phyloP scores from a whole-genome alignment of 257 asterid genomes.

The Pogostemon cablin region DNA sequence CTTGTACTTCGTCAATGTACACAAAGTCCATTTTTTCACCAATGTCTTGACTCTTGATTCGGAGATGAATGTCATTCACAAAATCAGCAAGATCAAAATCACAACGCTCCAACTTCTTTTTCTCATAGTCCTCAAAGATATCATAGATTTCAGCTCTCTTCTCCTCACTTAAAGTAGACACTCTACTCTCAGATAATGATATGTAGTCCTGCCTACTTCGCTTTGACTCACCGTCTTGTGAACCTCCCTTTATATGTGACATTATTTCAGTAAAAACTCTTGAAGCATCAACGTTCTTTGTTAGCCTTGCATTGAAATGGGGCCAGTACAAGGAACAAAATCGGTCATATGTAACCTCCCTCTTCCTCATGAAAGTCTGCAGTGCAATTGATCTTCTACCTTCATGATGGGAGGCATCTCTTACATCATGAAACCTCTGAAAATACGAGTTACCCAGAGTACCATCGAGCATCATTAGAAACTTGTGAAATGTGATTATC shows the following conservation, averaged over 20 bases:
- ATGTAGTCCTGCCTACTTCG: conserved; percentile 44
- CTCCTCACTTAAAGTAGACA: conserved; percentile 47
- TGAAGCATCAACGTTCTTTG: conserved; percentile 54
- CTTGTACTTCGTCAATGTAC: conserved; percentile 76
- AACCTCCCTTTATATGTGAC: conserved; percentile 69
- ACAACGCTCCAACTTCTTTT: conserved; percentile 51
- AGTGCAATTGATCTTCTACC: conserved; percentile 47
- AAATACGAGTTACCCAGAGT: conserved; percentile 58
- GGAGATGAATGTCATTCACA: conserved; percentile 55
- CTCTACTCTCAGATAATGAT: conserved; percentile 45
- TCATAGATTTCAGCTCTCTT: conserved; percentile 47
- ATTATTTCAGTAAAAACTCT: conserved; percentile 63
- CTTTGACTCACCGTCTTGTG: conserved; percentile 43
- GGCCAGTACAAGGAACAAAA: conserved; percentile 61
- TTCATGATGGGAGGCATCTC: conserved; percentile 31
- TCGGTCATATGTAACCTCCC: conserved; percentile 61
- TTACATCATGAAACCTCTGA: conserved; percentile 46
- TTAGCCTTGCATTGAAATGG: conserved; percentile 46
- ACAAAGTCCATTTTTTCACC: conserved; percentile 77
- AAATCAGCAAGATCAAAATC: conserved; percentile 75
- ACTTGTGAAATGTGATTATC: conserved; percentile 68
- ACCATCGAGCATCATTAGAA: conserved; percentile 77
- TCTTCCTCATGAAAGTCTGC: conserved; percentile 49
- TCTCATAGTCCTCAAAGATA: conserved; percentile 62
- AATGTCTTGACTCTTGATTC: conserved; percentile 37